Evolutionary conservation across 805 yeast species (phyloP).

Genomic region (Candida peoriensis): DNA sequence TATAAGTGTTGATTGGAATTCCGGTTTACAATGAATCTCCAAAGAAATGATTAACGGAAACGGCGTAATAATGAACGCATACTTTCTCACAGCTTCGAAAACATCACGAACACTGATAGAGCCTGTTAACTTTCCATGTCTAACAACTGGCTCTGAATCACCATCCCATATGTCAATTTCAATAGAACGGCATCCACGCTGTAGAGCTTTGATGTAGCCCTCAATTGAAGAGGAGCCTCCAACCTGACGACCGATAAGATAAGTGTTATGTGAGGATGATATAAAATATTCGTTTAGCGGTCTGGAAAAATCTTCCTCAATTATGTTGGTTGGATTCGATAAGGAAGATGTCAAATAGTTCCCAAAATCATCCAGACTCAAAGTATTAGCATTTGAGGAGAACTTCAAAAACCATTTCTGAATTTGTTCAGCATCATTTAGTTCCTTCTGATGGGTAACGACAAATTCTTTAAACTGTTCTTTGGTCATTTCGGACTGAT

Average conservation of each 20-base stretch:
- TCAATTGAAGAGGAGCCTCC: constrained; percentile 87
- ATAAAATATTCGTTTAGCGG: constrained; percentile 86
- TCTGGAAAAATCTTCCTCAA: constrained; percentile 36
- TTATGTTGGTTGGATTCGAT: constrained; percentile 18
- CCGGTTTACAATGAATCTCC: constrained; percentile 72
- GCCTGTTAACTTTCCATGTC: constrained; percentile 86
- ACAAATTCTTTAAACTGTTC: constrained; percentile 41
- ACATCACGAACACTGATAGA: constrained; percentile 69
- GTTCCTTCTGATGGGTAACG: constrained; percentile 42
- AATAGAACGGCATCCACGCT: constrained; percentile 90
- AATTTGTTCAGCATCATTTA: constrained; percentile 24
- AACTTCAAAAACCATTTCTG: constrained; percentile 35
- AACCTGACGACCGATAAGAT: constrained; percentile 79
- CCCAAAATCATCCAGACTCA: constrained; percentile 17
- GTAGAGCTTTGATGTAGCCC: constrained; percentile 80
- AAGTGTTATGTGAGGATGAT: constrained; percentile 94
- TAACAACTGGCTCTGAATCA: constrained; percentile 74
- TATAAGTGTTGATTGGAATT: constrained; percentile 60
- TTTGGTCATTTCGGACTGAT: constrained; percentile 21
- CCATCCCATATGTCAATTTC: constrained; percentile 97
- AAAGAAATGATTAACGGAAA: constrained; percentile 82
- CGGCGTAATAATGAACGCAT: constrained; percentile 85
- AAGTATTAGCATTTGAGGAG: constrained; percentile 10
- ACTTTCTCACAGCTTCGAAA: constrained; percentile 66
- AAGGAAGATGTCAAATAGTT: constrained; percentile 28